phyloP scores from a whole-genome alignment of 1,139 yeast genomes.

The Yamadazyma aaseri region DNA sequence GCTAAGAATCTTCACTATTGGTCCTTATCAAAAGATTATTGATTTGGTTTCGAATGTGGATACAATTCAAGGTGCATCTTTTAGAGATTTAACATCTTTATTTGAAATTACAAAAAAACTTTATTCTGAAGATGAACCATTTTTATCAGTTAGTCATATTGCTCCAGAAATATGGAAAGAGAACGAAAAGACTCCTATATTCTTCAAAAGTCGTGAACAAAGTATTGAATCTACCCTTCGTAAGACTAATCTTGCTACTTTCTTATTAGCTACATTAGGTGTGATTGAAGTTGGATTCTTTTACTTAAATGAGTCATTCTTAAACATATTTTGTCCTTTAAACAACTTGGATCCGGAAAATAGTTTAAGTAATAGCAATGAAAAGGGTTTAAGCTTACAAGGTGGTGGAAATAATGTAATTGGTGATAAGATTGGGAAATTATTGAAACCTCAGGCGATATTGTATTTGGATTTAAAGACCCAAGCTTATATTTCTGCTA shows the following conservation, averaged over 20 bases:
- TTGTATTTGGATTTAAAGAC: conserved; percentile 85
- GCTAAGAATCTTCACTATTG: conserved; percentile 62
- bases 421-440: conserved; percentile 50
- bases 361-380: conserved; percentile 40
- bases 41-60: conserved; percentile 73
- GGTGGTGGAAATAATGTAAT: conserved; percentile 37
- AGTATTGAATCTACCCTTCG: conserved; percentile 69
- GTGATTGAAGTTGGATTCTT: conserved; percentile 84
- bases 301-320: conserved; percentile 76
- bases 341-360: conserved; percentile 44
- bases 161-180: conserved; percentile 69
- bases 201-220: conserved; percentile 60
- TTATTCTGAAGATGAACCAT: conserved; percentile 67
- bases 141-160: conserved; percentile 57
- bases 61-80: conserved; percentile 71
- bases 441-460: conserved; percentile 77
- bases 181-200: conserved; percentile 56
- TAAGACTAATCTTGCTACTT: conserved; percentile 84
- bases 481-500: conserved; percentile 88
- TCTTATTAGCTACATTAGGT: conserved; percentile 80
- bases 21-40: conserved; percentile 72
- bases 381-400: conserved; percentile 34
- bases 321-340: conserved; percentile 80
- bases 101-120: conserved; percentile 71
- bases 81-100: conserved; percentile 65